phyloP scores from a whole-genome alignment of 2,329 filamentous ascomycete species.

The Thyridium curvatum region DNA sequence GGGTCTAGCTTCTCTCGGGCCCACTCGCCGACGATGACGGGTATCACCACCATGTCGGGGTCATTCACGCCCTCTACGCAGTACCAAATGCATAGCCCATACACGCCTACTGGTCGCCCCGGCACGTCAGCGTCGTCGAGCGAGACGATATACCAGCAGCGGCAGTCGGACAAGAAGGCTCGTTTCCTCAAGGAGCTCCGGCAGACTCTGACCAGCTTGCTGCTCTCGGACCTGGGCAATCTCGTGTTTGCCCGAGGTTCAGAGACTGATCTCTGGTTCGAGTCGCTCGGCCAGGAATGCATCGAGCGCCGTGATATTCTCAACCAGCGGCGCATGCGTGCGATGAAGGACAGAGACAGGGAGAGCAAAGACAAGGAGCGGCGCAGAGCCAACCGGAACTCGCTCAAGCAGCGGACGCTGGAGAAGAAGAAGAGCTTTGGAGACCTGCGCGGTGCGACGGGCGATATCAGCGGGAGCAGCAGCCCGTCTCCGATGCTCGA shows the following conservation, averaged over 20 bases:
- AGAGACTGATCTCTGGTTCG: constrained; percentile 88
- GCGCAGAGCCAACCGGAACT: constrained; percentile 33
- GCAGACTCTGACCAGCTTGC: constrained; percentile 73
- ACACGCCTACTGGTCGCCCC: constrained; percentile 40
- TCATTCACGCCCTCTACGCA: constrained; percentile 36
- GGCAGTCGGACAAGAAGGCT: constrained; percentile 62
- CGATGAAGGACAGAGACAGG: not conserved
- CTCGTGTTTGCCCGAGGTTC: constrained; percentile 83
- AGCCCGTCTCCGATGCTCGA: constrained; percentile 11
- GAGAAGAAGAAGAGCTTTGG: constrained; percentile 66
- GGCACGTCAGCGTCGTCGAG: constrained; percentile 62
- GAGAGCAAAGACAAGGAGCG: constrained; percentile 36
- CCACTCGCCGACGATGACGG: constrained; percentile 57
- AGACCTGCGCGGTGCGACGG: constrained; percentile 45
- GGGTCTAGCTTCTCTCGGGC: constrained; percentile 52
- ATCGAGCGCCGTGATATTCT: constrained; percentile 55
- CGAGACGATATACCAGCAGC: constrained; percentile 58
- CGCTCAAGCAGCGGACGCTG: constrained; percentile 43
- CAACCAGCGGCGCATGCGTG: constrained; percentile 28
- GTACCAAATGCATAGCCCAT: constrained; percentile 22
- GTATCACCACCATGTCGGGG: constrained; percentile 49
- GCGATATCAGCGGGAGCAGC: constrained; percentile 16
- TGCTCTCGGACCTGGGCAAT: constrained; percentile 84
- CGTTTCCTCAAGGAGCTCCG: constrained; percentile 73
- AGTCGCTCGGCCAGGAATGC: constrained; percentile 58